phyloP scores from a whole-genome alignment of 2,329 filamentous ascomycete species.

The Ceratocystis cacaofunesta region DNA sequence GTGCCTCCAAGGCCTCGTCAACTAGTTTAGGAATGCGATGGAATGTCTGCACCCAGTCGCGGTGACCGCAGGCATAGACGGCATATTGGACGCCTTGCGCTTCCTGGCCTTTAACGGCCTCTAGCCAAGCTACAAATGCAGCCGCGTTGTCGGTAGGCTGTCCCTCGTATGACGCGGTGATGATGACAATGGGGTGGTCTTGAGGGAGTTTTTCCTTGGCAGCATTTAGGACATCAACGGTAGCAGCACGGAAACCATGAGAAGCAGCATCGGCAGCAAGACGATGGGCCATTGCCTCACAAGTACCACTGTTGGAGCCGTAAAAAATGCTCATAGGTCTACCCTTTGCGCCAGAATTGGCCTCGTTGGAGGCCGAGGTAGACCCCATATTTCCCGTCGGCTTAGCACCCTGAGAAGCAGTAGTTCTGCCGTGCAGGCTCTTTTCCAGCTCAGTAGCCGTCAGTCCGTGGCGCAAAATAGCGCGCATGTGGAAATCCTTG shows the following conservation, averaged over 20 bases:
- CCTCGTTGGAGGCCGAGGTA: background rate
- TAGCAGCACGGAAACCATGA: slow-evolving; percentile 43
- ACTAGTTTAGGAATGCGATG: slow-evolving; percentile 51
- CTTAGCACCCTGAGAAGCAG: slow-evolving; percentile 11
- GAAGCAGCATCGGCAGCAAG: slow-evolving; percentile 42
- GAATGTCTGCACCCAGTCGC: slow-evolving; percentile 47
- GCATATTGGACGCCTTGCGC: slow-evolving; percentile 46
- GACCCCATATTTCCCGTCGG: background rate
- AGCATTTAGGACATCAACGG: slow-evolving; percentile 43
- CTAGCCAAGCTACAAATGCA: slow-evolving; percentile 53
- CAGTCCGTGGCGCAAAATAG: slow-evolving; percentile 35
- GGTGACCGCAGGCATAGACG: slow-evolving; percentile 49
- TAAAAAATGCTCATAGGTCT: slow-evolving; percentile 51
- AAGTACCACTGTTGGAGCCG: slow-evolving; percentile 62
- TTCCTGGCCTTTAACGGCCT: slow-evolving; percentile 34
- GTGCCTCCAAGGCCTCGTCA: slow-evolving; percentile 34
- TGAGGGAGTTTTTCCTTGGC: slow-evolving; percentile 46
- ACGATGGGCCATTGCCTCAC: slow-evolving; percentile 51
- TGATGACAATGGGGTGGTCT: slow-evolving; percentile 46
- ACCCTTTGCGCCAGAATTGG: slow-evolving; percentile 18
- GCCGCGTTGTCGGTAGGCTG: slow-evolving; percentile 58
- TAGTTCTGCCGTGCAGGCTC: slow-evolving; percentile 26
- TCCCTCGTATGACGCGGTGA: slow-evolving; percentile 61
- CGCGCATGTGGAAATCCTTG: slow-evolving; percentile 47
- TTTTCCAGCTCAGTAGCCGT: slow-evolving; percentile 34